Evolutionary conservation across 2,329 filamentous ascomycete genomes (phyloP).

Genomic region (Aspergillus candidus): DNA sequence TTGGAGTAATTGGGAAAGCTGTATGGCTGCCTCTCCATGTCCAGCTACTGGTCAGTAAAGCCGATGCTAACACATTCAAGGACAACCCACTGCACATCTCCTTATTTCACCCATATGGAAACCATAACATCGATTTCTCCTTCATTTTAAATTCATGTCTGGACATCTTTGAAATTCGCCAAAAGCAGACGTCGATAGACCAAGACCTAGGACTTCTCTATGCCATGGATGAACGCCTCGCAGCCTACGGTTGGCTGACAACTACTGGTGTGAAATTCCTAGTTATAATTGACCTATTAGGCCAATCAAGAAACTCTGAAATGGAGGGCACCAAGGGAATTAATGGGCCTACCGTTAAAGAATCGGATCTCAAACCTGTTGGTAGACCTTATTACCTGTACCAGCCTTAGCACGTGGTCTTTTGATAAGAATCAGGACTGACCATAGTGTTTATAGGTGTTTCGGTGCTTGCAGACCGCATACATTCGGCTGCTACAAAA

Average conservation of each 20-base stretch:
- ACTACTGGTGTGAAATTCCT: slow-evolving; percentile 92
- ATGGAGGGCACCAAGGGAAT: slow-evolving; percentile 27
- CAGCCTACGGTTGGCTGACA: slow-evolving; percentile 92
- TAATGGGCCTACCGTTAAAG: slow-evolving; percentile 61
- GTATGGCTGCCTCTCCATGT: slow-evolving; percentile 45
- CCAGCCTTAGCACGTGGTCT: background rate
- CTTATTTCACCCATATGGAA: slow-evolving; percentile 71
- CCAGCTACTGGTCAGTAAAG: too few relatives aligned
- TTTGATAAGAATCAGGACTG: background rate
- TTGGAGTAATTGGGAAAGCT: slow-evolving; percentile 89
- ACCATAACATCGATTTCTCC: slow-evolving; percentile 69
- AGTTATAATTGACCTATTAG: slow-evolving; percentile 84
- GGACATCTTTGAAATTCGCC: slow-evolving; percentile 85
- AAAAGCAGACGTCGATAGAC: slow-evolving; percentile 64
- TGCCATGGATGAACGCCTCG: slow-evolving; percentile 85
- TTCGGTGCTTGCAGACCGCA: slow-evolving; percentile 84
- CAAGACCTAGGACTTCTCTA: slow-evolving; percentile 90
- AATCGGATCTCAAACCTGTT: slow-evolving; percentile 81
- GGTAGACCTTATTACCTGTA: slow-evolving; percentile 23
- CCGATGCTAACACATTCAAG: slow-evolving; percentile 42
- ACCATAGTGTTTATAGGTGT: slow-evolving; percentile 51
- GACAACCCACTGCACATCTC: slow-evolving; percentile 95
- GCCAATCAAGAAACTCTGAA: slow-evolving; percentile 47
- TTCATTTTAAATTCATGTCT: slow-evolving; percentile 86
- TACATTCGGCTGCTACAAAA: slow-evolving; percentile 87